These are phyloP conservation scores for Penicillium sp. DNA, from an alignment of 2,329 filamentous ascomycete species.

Conservation along the genomic window DNA sequence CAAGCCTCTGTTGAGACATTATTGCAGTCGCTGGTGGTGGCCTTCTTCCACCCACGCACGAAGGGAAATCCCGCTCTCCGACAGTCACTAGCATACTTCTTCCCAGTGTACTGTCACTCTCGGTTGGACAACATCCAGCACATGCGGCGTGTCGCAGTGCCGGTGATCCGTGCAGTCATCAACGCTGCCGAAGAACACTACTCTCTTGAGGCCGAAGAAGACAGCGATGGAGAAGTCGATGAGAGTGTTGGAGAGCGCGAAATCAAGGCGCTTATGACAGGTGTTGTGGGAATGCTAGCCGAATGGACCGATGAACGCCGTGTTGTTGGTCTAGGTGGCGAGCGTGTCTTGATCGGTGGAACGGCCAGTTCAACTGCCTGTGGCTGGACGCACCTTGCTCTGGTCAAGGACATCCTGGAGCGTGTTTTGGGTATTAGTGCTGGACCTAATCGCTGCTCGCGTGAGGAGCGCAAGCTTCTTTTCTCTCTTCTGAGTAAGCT, in stretches of 20 bases:
- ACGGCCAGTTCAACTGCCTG: conserved; percentile 61
- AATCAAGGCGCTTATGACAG: conserved; percentile 60
- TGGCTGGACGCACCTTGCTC: conserved; percentile 75
- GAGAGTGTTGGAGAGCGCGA: conserved; percentile 72
- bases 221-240: conserved; percentile 71
- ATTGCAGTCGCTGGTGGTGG: conserved; percentile 79
- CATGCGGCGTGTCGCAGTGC: conserved; percentile 73
- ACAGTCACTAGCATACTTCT: conserved; percentile 88
- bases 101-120: conserved; percentile 91
- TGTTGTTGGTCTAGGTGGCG: conserved; percentile 61
- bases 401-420: conserved; percentile 77
- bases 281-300: conserved; percentile 75
- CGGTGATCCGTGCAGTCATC: conserved; percentile 70
- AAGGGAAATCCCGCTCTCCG: conserved; percentile 76
- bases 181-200: conserved; percentile 63
- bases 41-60: conserved; percentile 87
- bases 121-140: conserved; percentile 77
- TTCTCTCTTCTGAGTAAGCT: conserved; percentile 79
- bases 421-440: conserved; percentile 59
- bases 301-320: conserved; percentile 97
- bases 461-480: conserved; percentile 83
- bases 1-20: conserved; percentile 68
- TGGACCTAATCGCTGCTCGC: conserved; percentile 36
- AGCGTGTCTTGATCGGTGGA: conserved; percentile 44
- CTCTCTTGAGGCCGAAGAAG: conserved; percentile 70